phyloP scores from a whole-genome alignment of 2,329 filamentous ascomycete genomes.

The Aspergillus arachidicola region DNA sequence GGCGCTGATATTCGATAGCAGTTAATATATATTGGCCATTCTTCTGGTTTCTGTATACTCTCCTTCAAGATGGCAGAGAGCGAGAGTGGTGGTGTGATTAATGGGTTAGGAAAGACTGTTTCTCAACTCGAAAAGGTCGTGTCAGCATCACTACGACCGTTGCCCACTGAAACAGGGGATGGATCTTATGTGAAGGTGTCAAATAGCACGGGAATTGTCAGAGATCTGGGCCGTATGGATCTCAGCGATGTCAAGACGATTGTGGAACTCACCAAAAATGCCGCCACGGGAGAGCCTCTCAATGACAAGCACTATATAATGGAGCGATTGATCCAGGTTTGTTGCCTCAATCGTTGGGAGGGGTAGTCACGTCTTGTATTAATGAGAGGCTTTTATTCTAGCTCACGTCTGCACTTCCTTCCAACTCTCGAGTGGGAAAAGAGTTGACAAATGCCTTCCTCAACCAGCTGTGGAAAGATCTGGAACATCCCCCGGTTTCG shows the following conservation, averaged over 20 bases:
- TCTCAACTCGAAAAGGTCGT: conserved; percentile 43
- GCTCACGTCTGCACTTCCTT: conserved; percentile 41
- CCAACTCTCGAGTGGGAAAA: conserved; percentile 35
- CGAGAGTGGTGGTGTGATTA: conserved; percentile 23
- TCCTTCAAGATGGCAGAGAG: conserved; percentile 24
- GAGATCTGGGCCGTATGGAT: conserved; percentile 52
- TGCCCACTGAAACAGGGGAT: conserved; percentile 46
- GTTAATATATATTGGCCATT: neutral
- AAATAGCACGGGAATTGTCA: conserved; percentile 38
- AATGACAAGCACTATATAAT: conserved; percentile 66
- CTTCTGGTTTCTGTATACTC: neutral
- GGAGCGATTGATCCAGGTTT: conserved; percentile 57
- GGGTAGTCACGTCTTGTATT: neutral
- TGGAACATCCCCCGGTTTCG: conserved; percentile 57
- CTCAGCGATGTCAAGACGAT: conserved; percentile 49
- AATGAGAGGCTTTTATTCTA: conserved; percentile 17
- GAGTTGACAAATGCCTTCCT: conserved; percentile 55
- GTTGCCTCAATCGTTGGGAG: conserved; percentile 7
- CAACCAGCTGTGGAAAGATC: conserved; percentile 56
- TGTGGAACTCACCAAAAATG: conserved; percentile 43
- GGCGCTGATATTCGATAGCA: neutral
- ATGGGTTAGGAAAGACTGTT: conserved; percentile 40
- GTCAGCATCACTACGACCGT: conserved; percentile 43
- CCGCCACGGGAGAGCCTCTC: conserved; percentile 54
- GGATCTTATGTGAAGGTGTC: conserved; percentile 42